A percentile compares a stretch with the other conserved stretches of the same genome.
Conservation (phyloP, 2,329 filamentous ascomycete species). For the Epichloe scottii region DNA sequence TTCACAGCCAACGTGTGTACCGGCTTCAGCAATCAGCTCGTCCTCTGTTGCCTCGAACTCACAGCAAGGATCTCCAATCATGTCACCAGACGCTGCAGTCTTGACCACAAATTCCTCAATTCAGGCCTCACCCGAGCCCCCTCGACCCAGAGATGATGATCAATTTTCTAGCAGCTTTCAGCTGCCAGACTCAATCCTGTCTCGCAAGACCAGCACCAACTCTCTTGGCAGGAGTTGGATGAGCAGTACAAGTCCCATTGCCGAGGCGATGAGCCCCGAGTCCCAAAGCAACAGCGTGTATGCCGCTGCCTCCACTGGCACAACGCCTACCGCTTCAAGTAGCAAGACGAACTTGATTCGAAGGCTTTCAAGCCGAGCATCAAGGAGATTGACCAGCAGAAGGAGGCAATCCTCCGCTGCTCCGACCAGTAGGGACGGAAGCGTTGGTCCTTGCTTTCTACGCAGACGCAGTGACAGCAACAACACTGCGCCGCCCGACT, state of each 20-base stretch:
- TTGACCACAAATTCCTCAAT: conserved; percentile 50
- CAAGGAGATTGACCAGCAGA: conserved; percentile 49
- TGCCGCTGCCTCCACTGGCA: not conserved
- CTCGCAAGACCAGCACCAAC: conserved; percentile 44
- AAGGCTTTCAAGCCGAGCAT: conserved; percentile 70
- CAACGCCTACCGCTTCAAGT: conserved; percentile 4
- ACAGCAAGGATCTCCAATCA: conserved; percentile 41
- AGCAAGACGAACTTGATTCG: conserved; percentile 53
- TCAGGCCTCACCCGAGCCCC: conserved; percentile 54
- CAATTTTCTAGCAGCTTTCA: conserved; percentile 44
- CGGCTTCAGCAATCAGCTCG: conserved; percentile 41
- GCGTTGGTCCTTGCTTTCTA: conserved; percentile 78
- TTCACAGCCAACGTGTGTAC: conserved; percentile 17
- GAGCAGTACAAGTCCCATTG: conserved; percentile 43
- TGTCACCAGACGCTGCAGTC: conserved; percentile 40
- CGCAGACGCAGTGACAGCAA: conserved; percentile 84
- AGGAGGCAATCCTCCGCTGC: conserved; percentile 69
- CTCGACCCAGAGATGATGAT: conserved; percentile 42
- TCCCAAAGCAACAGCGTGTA: conserved; percentile 10
- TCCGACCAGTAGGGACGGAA: conserved; percentile 69
- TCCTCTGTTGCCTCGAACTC: conserved; percentile 45
- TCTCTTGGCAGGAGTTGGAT: conserved; percentile 51
- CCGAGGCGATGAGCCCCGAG: conserved; percentile 23
- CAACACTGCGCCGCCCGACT: conserved; percentile 48
- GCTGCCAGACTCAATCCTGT: conserved; percentile 60